A percentile compares a stretch with the other conserved stretches of the same genome.
Evolutionary conservation across 2,329 filamentous ascomycete species (phyloP).

Genomic region (Pseudopithomyces chartarum): DNA sequence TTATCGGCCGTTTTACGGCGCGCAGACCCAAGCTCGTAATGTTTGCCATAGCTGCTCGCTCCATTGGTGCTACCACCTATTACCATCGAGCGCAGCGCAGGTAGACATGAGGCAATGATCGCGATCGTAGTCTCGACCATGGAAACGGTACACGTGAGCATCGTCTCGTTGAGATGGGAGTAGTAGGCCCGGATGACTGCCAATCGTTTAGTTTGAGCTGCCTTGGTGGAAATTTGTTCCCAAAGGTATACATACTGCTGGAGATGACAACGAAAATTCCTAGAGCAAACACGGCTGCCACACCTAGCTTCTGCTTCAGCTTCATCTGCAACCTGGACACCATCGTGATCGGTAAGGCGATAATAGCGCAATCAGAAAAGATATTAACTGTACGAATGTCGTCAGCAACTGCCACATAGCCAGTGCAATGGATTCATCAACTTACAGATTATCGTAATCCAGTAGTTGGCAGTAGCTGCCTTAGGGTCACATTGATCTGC

Average conservation of each 20-base stretch:
- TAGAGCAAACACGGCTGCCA: constrained; percentile 27
- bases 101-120: constrained; percentile 49
- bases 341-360: constrained; percentile 27
- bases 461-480: constrained; percentile 25
- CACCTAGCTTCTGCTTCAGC: constrained; percentile 26
- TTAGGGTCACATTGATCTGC: constrained; percentile 26
- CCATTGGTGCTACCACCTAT: constrained; percentile 22
- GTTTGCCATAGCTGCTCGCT: constrained; percentile 26
- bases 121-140: constrained; percentile 40
- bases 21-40: constrained; percentile 27
- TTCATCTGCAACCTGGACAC: constrained; percentile 28
- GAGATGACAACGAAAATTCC: constrained; percentile 29
- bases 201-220: constrained; percentile 5
- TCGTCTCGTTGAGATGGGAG: constrained; percentile 23
- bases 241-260: constrained; percentile 19
- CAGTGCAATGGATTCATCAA: neutral
- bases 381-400: constrained; percentile 24
- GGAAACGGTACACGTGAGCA: constrained; percentile 31
- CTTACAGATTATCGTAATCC: constrained; percentile 28
- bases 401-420: neutral
- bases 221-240: neutral
- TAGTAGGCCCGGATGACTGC: constrained; percentile 29
- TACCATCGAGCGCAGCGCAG: constrained; percentile 29
- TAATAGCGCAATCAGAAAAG: constrained; percentile 25
- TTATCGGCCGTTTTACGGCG: constrained; percentile 18